Evolutionary conservation across 768 basidiomycete genomes (phyloP).

Genomic region (Collybia mongolica): DNA sequence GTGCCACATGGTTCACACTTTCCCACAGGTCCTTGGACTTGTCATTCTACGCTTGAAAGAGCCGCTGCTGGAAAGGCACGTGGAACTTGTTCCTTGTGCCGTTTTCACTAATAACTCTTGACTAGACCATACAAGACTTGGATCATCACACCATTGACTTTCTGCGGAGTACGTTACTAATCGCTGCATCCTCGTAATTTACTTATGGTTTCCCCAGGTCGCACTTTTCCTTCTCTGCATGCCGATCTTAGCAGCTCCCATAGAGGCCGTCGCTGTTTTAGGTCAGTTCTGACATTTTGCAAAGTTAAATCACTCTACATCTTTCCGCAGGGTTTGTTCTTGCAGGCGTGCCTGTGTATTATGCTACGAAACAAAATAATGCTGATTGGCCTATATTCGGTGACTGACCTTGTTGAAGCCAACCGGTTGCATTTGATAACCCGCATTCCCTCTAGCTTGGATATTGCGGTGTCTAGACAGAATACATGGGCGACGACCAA

Average conservation of each 20-base stretch:
- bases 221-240: constrained; percentile 90
- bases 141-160: constrained; percentile 86
- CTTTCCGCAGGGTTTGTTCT: constrained; percentile 64
- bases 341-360: constrained; percentile 81
- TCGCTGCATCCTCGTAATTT: not conserved
- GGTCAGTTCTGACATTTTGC: constrained; percentile 43
- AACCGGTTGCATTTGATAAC: constrained; percentile 2
- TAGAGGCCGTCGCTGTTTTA: constrained; percentile 83
- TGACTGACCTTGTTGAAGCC: constrained; percentile 12
- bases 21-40: constrained; percentile 74
- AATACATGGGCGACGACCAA: constrained; percentile 49
- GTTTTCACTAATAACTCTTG: too few species aligned
- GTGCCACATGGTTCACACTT: not conserved
- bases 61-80: constrained; percentile 75
- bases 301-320: constrained; percentile 1
- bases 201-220: constrained; percentile 45
- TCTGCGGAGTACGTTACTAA: constrained; percentile 68
- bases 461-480: constrained; percentile 41
- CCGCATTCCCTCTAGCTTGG: constrained; percentile 30
- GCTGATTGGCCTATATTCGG: constrained; percentile 29
- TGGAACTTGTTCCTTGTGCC: not conserved
- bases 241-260: constrained; percentile 91
- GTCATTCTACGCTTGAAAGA: constrained; percentile 89
- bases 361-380: constrained; percentile 61
- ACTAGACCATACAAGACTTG: constrained; percentile 90